A percentile compares a stretch with the other conserved stretches of the same genome.
These are phyloP conservation scores for Camelina laxa DNA, from an alignment of 345 rosid genomes.

Conservation along the genomic window DNA sequence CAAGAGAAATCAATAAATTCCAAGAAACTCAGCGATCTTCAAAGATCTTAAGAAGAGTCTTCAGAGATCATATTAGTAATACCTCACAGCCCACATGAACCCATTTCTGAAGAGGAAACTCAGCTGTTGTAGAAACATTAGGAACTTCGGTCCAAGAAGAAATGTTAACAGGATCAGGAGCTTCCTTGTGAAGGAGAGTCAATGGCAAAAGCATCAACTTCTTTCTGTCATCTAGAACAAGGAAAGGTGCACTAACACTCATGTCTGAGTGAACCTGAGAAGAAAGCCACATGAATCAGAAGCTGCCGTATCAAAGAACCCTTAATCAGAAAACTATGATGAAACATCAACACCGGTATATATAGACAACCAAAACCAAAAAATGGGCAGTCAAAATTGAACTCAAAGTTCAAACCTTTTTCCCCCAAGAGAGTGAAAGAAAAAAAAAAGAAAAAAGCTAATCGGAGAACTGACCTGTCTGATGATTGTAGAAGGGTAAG, in stretches of 20 bases:
- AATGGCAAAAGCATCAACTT: constrained; percentile 60
- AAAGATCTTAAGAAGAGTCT: background rate
- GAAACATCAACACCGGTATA: background rate
- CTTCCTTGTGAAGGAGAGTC: constrained; percentile 51
- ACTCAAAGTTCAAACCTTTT: constrained; percentile 26
- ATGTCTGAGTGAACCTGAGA: constrained; percentile 55
- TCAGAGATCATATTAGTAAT: constrained; percentile 1
- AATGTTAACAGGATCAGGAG: constrained; percentile 50
- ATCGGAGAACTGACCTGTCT: constrained; percentile 54
- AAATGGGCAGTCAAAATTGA: background rate
- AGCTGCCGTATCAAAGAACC: background rate
- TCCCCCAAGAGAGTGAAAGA: background rate
- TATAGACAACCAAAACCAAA: background rate
- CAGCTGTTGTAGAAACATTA: constrained; percentile 48
- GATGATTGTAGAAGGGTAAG: constrained; percentile 58
- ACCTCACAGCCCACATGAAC: constrained; percentile 83
- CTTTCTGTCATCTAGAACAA: constrained; percentile 67
- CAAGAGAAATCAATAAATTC: constrained; percentile 2
- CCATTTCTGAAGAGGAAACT: constrained; percentile 68
- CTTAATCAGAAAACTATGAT: background rate
- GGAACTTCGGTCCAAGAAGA: constrained; percentile 49
- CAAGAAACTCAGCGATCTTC: background rate
- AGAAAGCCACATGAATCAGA: constrained; percentile 17
- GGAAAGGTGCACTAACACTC: constrained; percentile 61
- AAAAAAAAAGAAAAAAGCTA: background rate